phyloP scores from a whole-genome alignment of 1,284 basidiomycete genomes.

The Sporisorium exsertum region DNA sequence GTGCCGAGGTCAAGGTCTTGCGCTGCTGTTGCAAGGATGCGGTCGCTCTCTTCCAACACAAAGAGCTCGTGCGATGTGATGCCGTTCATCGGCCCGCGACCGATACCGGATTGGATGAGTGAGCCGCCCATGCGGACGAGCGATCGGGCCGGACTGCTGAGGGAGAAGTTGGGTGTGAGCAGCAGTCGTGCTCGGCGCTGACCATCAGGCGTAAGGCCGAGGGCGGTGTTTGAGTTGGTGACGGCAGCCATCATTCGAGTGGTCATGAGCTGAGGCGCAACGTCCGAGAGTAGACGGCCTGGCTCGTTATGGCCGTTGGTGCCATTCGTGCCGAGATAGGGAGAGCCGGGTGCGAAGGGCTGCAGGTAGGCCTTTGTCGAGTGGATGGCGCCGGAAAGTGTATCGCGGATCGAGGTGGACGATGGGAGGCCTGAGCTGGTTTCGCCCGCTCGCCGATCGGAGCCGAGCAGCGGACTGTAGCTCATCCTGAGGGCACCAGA shows the following conservation, averaged over 20 bases:
- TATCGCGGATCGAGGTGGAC: slow-evolving; percentile 41
- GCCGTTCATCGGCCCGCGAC: slow-evolving; percentile 57
- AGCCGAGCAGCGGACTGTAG: slow-evolving; percentile 32
- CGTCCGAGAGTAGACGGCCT: slow-evolving; percentile 63
- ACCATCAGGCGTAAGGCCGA: slow-evolving; percentile 52
- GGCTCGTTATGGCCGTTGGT: slow-evolving; percentile 39
- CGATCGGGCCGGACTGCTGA: slow-evolving; percentile 63
- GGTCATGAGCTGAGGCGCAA: slow-evolving; percentile 68
- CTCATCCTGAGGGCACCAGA: slow-evolving; percentile 18
- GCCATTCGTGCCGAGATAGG: slow-evolving; percentile 37
- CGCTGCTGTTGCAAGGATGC: slow-evolving; percentile 59
- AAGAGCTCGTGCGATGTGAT: slow-evolving; percentile 64
- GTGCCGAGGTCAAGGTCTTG: slow-evolving; percentile 47
- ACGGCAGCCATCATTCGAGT: slow-evolving; percentile 66
- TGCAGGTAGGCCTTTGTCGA: slow-evolving; percentile 59
- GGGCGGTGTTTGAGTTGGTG: slow-evolving; percentile 55
- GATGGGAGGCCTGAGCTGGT: slow-evolving; percentile 30
- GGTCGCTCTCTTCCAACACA: slow-evolving; percentile 64
- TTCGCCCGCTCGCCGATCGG: slow-evolving; percentile 27
- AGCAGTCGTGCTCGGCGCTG: slow-evolving; percentile 54
- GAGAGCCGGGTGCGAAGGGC: slow-evolving; percentile 49
- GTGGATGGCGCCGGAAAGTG: slow-evolving; percentile 49
- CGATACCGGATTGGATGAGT: slow-evolving; percentile 54
- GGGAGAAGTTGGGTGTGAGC: slow-evolving; percentile 57
- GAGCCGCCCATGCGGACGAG: slow-evolving; percentile 63